Evolutionary conservation across 163 green algal species (phyloP).

Genomic region (Prototheca cutis): DNA sequence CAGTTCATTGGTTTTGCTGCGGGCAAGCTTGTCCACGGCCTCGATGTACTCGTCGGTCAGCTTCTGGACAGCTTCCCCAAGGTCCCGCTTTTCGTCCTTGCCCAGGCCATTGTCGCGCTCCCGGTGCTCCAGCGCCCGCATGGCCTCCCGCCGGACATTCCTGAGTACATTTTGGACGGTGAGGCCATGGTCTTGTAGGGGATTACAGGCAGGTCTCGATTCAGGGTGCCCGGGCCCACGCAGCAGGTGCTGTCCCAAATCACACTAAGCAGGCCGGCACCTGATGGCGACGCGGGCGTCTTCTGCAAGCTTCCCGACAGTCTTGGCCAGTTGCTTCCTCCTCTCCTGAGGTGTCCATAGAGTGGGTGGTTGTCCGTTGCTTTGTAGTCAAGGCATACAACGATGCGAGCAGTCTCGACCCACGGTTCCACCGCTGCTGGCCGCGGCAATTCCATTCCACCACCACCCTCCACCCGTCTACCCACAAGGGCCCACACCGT

Average conservation of each 20-base stretch:
- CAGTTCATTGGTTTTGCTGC: constrained; percentile 76
- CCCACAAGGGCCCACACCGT: constrained; percentile 30
- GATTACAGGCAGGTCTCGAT: background rate
- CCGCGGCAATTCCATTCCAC: background rate
- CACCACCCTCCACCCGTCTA: background rate
- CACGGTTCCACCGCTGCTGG: background rate
- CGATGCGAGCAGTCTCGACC: background rate
- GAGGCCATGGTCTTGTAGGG: background rate
- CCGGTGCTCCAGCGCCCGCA: constrained; percentile 79
- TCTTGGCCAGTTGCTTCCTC: constrained; percentile 73
- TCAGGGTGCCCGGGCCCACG: background rate
- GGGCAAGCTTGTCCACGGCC: constrained; percentile 71
- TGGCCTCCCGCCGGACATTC: constrained; percentile 81
- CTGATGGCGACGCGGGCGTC: constrained; percentile 81
- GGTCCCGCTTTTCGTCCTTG: constrained; percentile 71
- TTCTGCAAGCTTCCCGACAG: constrained; percentile 73
- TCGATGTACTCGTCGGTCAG: constrained; percentile 76
- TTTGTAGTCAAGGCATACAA: background rate
- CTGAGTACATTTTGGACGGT: constrained; percentile 19
- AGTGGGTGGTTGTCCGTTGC: background rate
- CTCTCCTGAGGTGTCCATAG: constrained; percentile 49
- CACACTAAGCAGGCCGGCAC: constrained; percentile 3
- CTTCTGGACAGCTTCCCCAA: constrained; percentile 69
- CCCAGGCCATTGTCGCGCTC: constrained; percentile 35
- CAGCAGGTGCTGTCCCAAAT: background rate